phyloP scores from a whole-genome alignment of 352 stramenopile genomes.

The Phytophthora multivora region DNA sequence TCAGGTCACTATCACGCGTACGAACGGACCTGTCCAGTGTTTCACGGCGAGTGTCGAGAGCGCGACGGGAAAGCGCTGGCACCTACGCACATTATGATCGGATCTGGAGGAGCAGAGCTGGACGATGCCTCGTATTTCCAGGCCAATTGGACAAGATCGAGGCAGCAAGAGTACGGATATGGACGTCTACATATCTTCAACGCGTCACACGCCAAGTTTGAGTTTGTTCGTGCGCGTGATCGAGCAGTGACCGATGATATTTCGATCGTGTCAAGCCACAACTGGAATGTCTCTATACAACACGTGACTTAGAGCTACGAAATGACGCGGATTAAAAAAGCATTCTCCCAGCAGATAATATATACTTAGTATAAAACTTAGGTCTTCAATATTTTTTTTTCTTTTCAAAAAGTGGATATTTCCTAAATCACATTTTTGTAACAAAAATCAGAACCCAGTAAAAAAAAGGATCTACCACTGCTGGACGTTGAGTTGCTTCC shows the following conservation, averaged over 20 bases:
- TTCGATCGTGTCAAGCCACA: conserved; percentile 49
- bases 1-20: conserved; percentile 67
- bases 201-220: conserved; percentile 44
- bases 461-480: neutral
- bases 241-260: conserved; percentile 24
- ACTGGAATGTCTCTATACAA: conserved; percentile 17
- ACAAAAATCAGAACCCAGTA: too few relatives aligned
- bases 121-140: conserved; percentile 40
- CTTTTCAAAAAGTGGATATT: too few relatives aligned
- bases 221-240: conserved; percentile 44
- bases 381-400: too few relatives aligned
- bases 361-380: too few relatives aligned
- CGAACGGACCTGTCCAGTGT: conserved; percentile 59
- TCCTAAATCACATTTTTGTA: too few relatives aligned
- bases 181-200: conserved; percentile 58
- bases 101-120: conserved; percentile 43
- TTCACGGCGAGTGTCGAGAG: conserved; percentile 33
- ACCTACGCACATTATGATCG: conserved; percentile 56
- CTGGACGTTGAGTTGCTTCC: conserved; percentile 5
- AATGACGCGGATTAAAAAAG: too few relatives aligned
- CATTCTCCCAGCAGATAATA: too few relatives aligned
- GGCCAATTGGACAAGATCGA: conserved; percentile 26
- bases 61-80: conserved; percentile 24
- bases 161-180: conserved; percentile 45
- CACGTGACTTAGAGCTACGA: too few relatives aligned